Conservation (phyloP, 306 rosid species). For the Alnus rubra region DNA sequence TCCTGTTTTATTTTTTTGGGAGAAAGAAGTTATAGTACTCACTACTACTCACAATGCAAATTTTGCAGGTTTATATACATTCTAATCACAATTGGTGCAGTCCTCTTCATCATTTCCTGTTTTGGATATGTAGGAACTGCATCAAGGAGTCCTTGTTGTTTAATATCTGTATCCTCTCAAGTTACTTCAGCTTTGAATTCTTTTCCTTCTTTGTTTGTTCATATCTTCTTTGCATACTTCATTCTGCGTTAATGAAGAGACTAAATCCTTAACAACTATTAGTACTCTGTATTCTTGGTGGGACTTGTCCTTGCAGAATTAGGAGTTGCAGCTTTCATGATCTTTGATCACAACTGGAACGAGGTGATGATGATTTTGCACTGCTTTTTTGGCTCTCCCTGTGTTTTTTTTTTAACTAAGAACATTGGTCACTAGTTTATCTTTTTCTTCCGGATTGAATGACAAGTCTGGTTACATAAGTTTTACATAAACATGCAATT, state of each 20-base stretch:
- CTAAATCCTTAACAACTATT: not conserved
- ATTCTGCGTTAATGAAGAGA: not conserved
- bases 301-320: constrained; percentile 18
- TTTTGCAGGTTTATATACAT: constrained; percentile 33
- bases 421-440: too few relatives aligned
- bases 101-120: constrained; percentile 26
- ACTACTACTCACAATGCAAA: not conserved
- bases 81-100: constrained; percentile 27
- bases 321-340: constrained; percentile 19
- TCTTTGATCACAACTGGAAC: constrained; percentile 25
- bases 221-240: not conserved
- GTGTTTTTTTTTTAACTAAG: too few relatives aligned
- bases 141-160: constrained; percentile 31
- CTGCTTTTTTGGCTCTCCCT: not conserved
- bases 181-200: not conserved
- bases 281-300: constrained; percentile 28
- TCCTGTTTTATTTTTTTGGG: too few relatives aligned
- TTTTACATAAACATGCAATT: too few relatives aligned
- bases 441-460: too few relatives aligned
- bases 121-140: constrained; percentile 26
- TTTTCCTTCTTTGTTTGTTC: not conserved
- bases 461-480: too few relatives aligned
- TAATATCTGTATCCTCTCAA: constrained; percentile 33
- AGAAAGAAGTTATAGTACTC: not conserved
- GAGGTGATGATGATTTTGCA: constrained; percentile 21